Base-by-base conservation (phyloP, 371 early-diverging fungal genomes). In the Nematocida parisii region DNA sequence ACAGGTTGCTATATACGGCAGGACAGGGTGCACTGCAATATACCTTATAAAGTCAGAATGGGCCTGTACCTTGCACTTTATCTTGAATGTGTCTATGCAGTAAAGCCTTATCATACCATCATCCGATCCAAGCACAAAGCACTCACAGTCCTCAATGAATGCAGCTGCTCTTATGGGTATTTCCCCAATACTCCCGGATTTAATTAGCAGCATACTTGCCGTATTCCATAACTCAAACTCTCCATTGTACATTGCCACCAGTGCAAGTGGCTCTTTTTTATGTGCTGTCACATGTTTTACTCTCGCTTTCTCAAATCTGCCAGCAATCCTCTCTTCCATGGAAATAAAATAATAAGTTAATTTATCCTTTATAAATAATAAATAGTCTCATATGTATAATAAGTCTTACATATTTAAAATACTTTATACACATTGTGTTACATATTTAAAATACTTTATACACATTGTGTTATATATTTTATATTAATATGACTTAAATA, bases 41-140 rank as follows among this genome's bases (percentile, higher is more conserved):
- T 75, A 71, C 67, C 87, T 58, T 44, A 87, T 84, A 71, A 85
- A 87, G 72, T 87, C 87, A 39, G 57, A 73, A 60, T 87, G 87
- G 11, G 84, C 87, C 40, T 77, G 45, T 27, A 87, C 73, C 20
- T 45, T 47, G 45, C 75, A 40, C 44, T 85, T 58, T 24, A 75
- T 39, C 74, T 73, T 68, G 60, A 61, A 84, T 54, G 75, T 82
- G 80, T 72, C 80, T 71, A 60, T 52, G 61, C 82, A 82, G 50
- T 45, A 85, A 84, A 67, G 55, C 47, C 24, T 73, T 47, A 77
- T 39, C 61, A 61, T 66, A 68, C 87, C 87, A 66, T 86, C 85
- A 60, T 86, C 87, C 7, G 55, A 46, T 15, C 87, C 87, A 44
- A 84, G 27, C 11, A 82, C 58, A 18, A 86, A 60, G 22, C 56